Evolutionary conservation across 495 filamentous ascomycete genomes (phyloP).

Genomic region (Thozetella sp.): DNA sequence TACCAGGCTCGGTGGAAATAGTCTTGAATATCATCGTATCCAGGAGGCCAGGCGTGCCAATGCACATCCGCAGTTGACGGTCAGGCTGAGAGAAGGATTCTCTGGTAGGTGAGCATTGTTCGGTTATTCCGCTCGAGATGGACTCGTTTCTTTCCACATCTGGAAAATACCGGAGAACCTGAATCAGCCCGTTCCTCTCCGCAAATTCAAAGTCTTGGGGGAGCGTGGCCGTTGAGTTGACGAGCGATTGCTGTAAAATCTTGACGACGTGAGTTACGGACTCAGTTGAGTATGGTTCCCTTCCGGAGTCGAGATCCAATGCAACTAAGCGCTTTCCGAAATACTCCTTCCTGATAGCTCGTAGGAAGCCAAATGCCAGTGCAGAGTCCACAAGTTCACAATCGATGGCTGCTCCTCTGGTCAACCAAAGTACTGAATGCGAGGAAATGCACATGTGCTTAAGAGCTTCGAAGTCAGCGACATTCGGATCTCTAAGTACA

Average conservation of each 20-base stretch:
- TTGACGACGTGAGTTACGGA: conserved; percentile 20
- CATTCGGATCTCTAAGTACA: conserved; percentile 20
- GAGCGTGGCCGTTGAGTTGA: conserved; percentile 7
- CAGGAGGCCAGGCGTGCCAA: conserved; percentile 28
- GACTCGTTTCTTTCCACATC: conserved; percentile 29
- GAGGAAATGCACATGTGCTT: conserved; percentile 24
- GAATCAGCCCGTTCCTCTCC: conserved; percentile 20
- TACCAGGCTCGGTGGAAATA: conserved; percentile 15
- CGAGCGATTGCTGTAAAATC: conserved; percentile 19
- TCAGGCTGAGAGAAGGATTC: conserved; percentile 27
- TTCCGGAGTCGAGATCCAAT: conserved; percentile 21
- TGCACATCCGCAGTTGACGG: conserved; percentile 24
- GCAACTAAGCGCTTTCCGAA: conserved; percentile 21
- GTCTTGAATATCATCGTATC: conserved; percentile 32
- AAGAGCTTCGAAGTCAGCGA: conserved; percentile 20
- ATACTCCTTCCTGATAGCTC: conserved; percentile 31
- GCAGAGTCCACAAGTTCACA: conserved; percentile 20
- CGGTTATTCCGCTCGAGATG: conserved; percentile 10
- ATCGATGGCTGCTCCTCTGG: conserved; percentile 43
- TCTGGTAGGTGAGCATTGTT: conserved; percentile 1
- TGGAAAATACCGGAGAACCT: conserved; percentile 28
- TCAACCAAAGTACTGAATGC: conserved; percentile 47
- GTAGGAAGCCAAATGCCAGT: conserved; percentile 30
- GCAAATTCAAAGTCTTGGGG: conserved; percentile 27
- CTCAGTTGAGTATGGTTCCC: conserved; percentile 13